A percentile compares a stretch with the other conserved stretches of the same genome.
phyloP scores from a whole-genome alignment of 2,329 filamentous ascomycete genomes.

The Dothideomycetes sp. region DNA sequence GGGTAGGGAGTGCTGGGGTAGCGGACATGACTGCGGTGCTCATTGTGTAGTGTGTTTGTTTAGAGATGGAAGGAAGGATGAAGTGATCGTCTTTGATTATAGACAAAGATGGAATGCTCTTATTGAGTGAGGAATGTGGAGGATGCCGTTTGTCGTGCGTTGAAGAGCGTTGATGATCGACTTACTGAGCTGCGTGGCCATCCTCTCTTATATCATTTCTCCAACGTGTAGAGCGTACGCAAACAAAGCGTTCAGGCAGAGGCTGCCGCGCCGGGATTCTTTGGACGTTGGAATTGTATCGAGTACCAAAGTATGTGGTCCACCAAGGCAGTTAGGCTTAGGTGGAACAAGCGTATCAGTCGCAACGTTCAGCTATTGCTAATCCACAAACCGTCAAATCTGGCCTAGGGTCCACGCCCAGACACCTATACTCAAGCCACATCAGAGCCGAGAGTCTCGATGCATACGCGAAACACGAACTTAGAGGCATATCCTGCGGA shows the following conservation, averaged over 20 bases:
- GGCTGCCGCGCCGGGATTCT: too few species aligned
- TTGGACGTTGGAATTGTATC: conserved; percentile 1
- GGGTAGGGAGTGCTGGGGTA: conserved; percentile 5
- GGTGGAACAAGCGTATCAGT: conserved; percentile 9
- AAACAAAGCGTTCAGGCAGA: too few species aligned
- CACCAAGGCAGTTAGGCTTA: background rate
- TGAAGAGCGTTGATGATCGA: conserved; percentile 7
- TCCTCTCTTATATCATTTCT: conserved; percentile 8
- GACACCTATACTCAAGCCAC: background rate
- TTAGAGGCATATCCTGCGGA: too few species aligned
- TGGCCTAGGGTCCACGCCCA: background rate
- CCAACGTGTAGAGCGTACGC: conserved; percentile 6
- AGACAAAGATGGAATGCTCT: conserved; percentile 5
- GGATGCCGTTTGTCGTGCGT: too few species aligned
- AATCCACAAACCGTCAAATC: conserved; percentile 6
- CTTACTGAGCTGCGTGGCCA: background rate
- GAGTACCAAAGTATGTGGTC: conserved; percentile 3
- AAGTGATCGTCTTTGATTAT: conserved; percentile 3
- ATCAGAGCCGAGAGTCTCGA: too few species aligned
- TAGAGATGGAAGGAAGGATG: conserved; percentile 1
- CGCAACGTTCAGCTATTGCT: conserved; percentile 7
- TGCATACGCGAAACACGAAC: too few species aligned
- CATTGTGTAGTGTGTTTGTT: conserved; percentile 6
- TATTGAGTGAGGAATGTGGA: background rate
- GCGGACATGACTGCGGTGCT: conserved; percentile 4